Evolutionary conservation across 2,329 filamentous ascomycete genomes (phyloP), one percentile per base, ranked within the genome.

Genomic region (Pyrenophora graminea): DNA sequence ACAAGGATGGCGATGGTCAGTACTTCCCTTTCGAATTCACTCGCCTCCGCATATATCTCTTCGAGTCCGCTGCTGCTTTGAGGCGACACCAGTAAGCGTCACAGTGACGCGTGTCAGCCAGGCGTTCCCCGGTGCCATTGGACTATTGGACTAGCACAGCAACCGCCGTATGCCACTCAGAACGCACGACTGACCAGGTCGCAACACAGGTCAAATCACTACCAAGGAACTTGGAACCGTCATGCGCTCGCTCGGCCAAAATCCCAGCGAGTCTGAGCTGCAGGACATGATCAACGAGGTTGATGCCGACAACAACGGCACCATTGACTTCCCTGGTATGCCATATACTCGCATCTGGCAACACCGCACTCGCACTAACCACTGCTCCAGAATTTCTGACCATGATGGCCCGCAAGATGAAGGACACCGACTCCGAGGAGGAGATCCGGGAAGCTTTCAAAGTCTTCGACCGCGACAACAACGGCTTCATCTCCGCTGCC

Each of bases 281-380:
- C 80, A 84, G 69, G 83, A 87, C 70, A 85, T 87, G 77, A 84
- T 86, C 75, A 85, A 84, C 74, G 84, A 87, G 72, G 83, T 46
- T 56, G 84, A 87, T 61, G 76, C 80, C 59, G 83, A 87, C 75
- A 83, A 84, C 70, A 85, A 83, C 62, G 84, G 84, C 70, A 83
- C 82, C 61, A 85, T 87, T 66, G 83, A 85, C 68, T 85, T 87
- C 70, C 80, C 84, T 49, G 82, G 82, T 83, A 71, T 54, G 51
- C 13, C 21, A 21, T 10, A 9, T 23, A 17, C 21, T 37, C 15
- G n/a, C 6, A 32, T 17, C 15, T 25, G 7, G 10, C 19, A 23
- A 8, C 25, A 6, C 8, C 6, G 38, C 12, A 10, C 31, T 17
- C 21, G 15, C 23, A 13, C 32, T 44, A 42, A 42, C 21, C 31